Base-by-base conservation (phyloP, 371 early-diverging fungal species). In the Mortierella sp. region DNA sequence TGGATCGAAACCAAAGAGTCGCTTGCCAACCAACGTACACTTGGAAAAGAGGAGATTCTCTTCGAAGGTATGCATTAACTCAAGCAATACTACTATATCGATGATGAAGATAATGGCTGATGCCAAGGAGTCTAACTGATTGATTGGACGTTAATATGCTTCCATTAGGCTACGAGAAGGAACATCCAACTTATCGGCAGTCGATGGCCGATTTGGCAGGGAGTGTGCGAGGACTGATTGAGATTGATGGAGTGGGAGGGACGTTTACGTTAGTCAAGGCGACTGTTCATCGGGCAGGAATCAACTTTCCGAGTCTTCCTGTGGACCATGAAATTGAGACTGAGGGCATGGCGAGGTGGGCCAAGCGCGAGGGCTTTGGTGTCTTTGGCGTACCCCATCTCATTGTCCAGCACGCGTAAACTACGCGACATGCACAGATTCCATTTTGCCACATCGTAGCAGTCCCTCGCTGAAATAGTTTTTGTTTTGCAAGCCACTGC, bases 291-390 rank as follows among this genome's bases (percentile, higher is more conserved):
- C 93, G 94, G 8, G 90, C 90, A 55, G 95, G 95, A 7, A 91
- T 93, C 54, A 89, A 88, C 16, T 95, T 94, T 71, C 94, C 94
- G 6, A 83, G 92, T 0, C 90, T 89, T 78, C 89, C 91, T 38
- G 88, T 92, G 49, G 89, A 92, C 60, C 94, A 94, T 79, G 89
- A 91, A 72, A 89, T 95, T 8, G 95, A 95, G 81, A 95, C 95
- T 12, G 96, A 95, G 89, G 96, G 95, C 0, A 90, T 95, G 85
- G 95, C 94, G 38, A 93, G 93, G 75, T 91, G 94, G 84, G 94
- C 95, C 44, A 94, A 93, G 79, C 89, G 90, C 1, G 88, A 92
- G 83, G 94, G 94, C 8, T 93, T 89, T 75, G 89, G 89, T 43
- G 93, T 93, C 0, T 93, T 87, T 80, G 94, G 94, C 1, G 80